Evolutionary conservation across 2,329 filamentous ascomycete species (phyloP).

Genomic region (Thermochaetoides dissita): DNA sequence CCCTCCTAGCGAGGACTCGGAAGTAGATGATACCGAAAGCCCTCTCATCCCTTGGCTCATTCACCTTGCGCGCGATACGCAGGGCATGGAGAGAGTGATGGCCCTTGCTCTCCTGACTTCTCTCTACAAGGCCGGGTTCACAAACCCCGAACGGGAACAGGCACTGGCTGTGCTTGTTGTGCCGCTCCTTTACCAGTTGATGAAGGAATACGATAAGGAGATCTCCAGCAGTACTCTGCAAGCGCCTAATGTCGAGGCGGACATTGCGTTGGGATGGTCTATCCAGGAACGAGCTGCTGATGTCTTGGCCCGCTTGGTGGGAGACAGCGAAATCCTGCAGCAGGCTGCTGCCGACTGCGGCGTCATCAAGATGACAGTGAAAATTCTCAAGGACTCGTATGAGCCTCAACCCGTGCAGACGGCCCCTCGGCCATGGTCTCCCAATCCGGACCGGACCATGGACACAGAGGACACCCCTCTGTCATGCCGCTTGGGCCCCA

Average conservation of each 20-base stretch:
- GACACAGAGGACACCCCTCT: conserved; percentile 12
- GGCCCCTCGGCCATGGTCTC: conserved; percentile 25
- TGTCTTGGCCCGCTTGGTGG: conserved; percentile 64
- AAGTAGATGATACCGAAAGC: conserved; percentile 49
- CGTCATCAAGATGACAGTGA: conserved; percentile 32
- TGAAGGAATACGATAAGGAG: conserved; percentile 36
- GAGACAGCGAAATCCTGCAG: conserved; percentile 66
- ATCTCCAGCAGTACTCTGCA: conserved; percentile 11
- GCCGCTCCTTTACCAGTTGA: conserved; percentile 53
- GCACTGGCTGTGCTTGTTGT: conserved; percentile 54
- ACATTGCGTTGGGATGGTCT: conserved; percentile 29
- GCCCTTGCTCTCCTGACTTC: conserved; percentile 56
- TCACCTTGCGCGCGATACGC: conserved; percentile 42
- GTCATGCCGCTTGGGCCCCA: conserved; percentile 40
- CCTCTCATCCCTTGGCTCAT: conserved; percentile 63
- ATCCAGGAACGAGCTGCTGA: conserved; percentile 59
- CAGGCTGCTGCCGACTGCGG: conserved; percentile 61
- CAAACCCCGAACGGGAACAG: conserved; percentile 48
- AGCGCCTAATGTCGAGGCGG: conserved; percentile 23
- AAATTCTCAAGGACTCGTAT: conserved; percentile 38
- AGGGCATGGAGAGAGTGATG: conserved; percentile 48
- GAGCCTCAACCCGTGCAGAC: conserved; percentile 25
- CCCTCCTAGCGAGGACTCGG: conserved; percentile 18
- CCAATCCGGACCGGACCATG: conserved; percentile 14
- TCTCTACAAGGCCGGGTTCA: conserved; percentile 54